phyloP scores from a whole-genome alignment of 305 asterid species.

The Euphrasia arctica region DNA sequence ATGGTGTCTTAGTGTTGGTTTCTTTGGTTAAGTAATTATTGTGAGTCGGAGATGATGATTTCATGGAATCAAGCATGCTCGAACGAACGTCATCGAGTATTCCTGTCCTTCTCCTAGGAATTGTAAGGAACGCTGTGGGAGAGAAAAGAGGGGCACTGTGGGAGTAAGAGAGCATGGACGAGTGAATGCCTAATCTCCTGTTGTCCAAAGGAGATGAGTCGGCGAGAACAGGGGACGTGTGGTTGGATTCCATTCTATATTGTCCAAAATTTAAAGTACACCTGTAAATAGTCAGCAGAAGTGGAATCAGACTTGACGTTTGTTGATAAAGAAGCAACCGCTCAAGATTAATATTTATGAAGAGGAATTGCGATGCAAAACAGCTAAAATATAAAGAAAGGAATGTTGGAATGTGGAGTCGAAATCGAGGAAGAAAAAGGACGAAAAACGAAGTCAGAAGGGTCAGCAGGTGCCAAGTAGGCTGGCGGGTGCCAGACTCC shows the following conservation, averaged over 20 bases:
- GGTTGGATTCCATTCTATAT: slow-evolving; percentile 61
- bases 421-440: too few species aligned
- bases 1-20: slow-evolving; percentile 35
- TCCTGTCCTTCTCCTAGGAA: slow-evolving; percentile 73
- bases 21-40: slow-evolving; percentile 47
- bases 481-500: too few species aligned
- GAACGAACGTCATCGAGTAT: too few species aligned
- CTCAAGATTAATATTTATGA: slow-evolving; percentile 36
- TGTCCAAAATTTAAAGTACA: slow-evolving; percentile 10
- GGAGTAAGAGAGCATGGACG: slow-evolving; percentile 62
- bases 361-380: slow-evolving; percentile 28
- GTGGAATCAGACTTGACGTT: slow-evolving; percentile 29
- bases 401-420: too few species aligned
- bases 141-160: slow-evolving; percentile 57
- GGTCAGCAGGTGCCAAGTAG: too few species aligned
- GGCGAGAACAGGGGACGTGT: slow-evolving; percentile 68
- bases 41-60: too few species aligned
- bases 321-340: slow-evolving; percentile 47
- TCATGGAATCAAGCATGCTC: too few species aligned
- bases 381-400: slow-evolving; percentile 6
- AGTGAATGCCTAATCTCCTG: slow-evolving; percentile 60
- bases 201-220: slow-evolving; percentile 62
- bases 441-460: too few species aligned
- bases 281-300: slow-evolving; percentile 11
- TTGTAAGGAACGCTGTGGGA: slow-evolving; percentile 55